These are phyloP conservation scores for Pelargonium citronellum DNA, from an alignment of 441 rosid species.

Conservation along the genomic window DNA sequence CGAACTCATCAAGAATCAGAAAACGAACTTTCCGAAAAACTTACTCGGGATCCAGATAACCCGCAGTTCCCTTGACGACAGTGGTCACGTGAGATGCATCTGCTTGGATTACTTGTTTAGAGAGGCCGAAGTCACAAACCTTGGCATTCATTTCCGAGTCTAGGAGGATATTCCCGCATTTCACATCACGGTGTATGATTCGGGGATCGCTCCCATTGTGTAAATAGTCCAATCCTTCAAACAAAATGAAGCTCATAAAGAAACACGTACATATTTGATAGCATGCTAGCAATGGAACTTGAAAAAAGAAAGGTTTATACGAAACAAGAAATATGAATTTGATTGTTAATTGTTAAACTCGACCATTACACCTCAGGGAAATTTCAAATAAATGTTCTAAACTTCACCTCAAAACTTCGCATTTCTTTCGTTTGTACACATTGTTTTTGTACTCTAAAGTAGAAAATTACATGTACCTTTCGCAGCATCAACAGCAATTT, in stretches of 20 bases:
- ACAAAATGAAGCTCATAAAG: conserved; percentile 8
- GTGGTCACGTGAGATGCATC: conserved; percentile 89
- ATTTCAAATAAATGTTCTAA: no score
- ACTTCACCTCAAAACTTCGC: no score
- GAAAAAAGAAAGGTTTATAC: neutral
- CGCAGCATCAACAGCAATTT: conserved; percentile 84
- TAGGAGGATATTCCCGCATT: conserved; percentile 75
- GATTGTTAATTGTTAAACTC: no score
- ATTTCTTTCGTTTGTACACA: no score
- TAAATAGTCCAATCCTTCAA: conserved; percentile 77
- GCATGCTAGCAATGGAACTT: no score
- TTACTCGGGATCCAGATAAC: conserved; percentile 94
- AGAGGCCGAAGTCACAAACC: conserved; percentile 86
- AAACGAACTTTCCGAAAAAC: conserved; percentile 16
- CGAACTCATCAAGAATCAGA: neutral
- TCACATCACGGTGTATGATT: conserved; percentile 82
- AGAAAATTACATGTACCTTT: conserved; percentile 47
- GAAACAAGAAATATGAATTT: neutral
- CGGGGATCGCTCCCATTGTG: conserved; percentile 85
- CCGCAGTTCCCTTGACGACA: conserved; percentile 90
- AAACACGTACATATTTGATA: no score
- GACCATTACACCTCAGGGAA: neutral
- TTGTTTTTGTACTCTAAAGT: neutral
- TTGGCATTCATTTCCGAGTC: conserved; percentile 85
- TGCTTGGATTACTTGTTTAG: conserved; percentile 72